These are phyloP conservation scores for Melastoma malabathricum DNA, from an alignment of 345 rosid genomes.

Conservation along the genomic window DNA sequence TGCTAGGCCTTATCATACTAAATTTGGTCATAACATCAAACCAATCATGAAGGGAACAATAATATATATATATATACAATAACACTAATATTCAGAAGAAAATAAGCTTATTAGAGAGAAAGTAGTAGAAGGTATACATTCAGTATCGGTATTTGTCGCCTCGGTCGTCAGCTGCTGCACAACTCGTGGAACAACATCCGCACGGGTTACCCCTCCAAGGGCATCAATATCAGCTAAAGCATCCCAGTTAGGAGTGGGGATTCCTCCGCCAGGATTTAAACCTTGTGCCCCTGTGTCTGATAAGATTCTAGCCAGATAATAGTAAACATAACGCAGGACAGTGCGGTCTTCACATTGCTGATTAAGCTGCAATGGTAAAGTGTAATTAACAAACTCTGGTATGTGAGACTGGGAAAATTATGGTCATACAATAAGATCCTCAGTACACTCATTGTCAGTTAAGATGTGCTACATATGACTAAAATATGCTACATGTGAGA, in stretches of 20 bases:
- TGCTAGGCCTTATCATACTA: no score
- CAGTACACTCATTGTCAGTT: no score
- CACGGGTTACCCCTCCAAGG: conserved; percentile 95
- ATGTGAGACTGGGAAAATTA: no score
- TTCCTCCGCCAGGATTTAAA: conserved; percentile 90
- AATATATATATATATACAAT: background rate
- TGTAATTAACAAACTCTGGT: background rate
- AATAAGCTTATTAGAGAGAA: background rate
- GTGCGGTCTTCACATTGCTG: conserved; percentile 96
- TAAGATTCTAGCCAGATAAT: conserved; percentile 92
- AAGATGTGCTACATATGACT: no score
- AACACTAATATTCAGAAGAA: background rate
- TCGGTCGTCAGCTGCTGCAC: conserved; percentile 70
- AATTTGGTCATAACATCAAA: no score
- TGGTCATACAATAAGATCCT: no score
- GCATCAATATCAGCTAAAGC: conserved; percentile 98
- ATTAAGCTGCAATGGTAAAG: conserved; percentile 44
- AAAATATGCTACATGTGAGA: no score
- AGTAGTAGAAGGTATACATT: conserved; percentile 39
- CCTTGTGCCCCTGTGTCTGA: conserved; percentile 80
- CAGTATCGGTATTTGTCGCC: conserved; percentile 60
- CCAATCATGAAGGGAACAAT: no score
- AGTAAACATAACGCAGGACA: conserved; percentile 92
- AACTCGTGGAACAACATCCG: conserved; percentile 92
- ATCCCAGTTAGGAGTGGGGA: conserved; percentile 99